Base-by-base conservation (phyloP, 1,139 yeast genomes). In the Scheffersomyces segobiensis region DNA sequence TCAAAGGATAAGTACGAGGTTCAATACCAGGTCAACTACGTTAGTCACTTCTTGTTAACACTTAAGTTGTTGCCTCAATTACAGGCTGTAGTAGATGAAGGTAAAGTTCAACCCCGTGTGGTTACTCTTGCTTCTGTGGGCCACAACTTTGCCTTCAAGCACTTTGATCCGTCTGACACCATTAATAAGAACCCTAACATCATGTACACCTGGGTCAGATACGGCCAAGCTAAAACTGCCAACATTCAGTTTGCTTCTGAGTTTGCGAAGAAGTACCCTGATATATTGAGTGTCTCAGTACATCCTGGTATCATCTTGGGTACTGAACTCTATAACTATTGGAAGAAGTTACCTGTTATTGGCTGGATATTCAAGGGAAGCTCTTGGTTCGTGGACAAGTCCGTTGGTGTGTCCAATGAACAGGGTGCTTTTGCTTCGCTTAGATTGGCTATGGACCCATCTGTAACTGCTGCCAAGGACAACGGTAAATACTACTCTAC, bases 21-120 rank as follows among this genome's bases (percentile, higher is more conserved):
- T 52, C 83, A 79, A 64, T 78, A 75, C 66, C 83, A 79, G 65
- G 81, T 77, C 22, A 79, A 79, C 60, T 72, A 69, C 53, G 74
- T 75, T 20, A 65, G 76, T 42, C 82, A 77, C 56, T 61, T 75
- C 42, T 67, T 79, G 53, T 71, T 79, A 60, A 73, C 79, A 0
- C 65, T 73, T 20, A 65, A 65, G 56, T 64, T 78, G 52, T 56
- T 78, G 20, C 79, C 80, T 1, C 62, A 62, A 14, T 66, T 79
- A 50, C 58, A 70, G 55, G 66, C 66, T 14, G 70, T 71, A 5
- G 60, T 62, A 5, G 57, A 65, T 18, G 62, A 64, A 21, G 70
- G 68, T 0, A 47, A 46, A 6, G 58, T 61, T 2, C 58, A 62
- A 5, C 79, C 83, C 3, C 67, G 82, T 51, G 69, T 79, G n/a